phyloP scores from a whole-genome alignment of 306 rosid genomes.

The Trichosanthes truncata region DNA sequence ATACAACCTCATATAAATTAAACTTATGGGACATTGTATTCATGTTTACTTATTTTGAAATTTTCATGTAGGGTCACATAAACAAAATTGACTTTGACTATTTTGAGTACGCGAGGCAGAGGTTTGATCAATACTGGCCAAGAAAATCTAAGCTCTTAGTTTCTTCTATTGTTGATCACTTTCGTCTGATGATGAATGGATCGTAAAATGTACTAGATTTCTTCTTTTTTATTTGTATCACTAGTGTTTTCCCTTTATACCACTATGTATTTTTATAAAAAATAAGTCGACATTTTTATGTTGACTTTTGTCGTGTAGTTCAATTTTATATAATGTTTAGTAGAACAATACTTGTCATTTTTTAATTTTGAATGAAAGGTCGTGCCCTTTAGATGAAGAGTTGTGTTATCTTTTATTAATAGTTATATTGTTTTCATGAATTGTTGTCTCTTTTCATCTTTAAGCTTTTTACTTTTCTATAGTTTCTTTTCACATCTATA shows the following conservation, averaged over 20 bases:
- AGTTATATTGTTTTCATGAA: too few relatives aligned
- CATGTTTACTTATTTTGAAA: not conserved
- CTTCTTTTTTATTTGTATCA: too few relatives aligned
- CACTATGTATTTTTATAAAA: not conserved
- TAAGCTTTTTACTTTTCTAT: too few relatives aligned
- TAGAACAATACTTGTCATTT: not conserved
- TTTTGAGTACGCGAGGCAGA: slow-evolving; percentile 71
- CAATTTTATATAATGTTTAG: not conserved
- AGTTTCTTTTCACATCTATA: too few relatives aligned
- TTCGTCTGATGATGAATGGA: not conserved
- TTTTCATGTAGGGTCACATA: slow-evolving; percentile 51
- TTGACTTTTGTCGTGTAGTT: not conserved
- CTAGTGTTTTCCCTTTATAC: not conserved
- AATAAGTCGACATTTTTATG: not conserved
- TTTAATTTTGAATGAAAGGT: not conserved
- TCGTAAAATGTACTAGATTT: not conserved
- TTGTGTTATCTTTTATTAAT: not conserved
- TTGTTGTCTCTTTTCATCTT: too few relatives aligned
- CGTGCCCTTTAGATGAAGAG: not conserved
- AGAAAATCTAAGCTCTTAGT: slow-evolving; percentile 41
- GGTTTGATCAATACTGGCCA: slow-evolving; percentile 64
- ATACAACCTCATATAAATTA: not conserved
- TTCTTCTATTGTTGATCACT: not conserved
- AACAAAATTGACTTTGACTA: slow-evolving; percentile 87
- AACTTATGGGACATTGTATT: too few relatives aligned